phyloP scores from a whole-genome alignment of 257 asterid genomes.

The Rhazya stricta region DNA sequence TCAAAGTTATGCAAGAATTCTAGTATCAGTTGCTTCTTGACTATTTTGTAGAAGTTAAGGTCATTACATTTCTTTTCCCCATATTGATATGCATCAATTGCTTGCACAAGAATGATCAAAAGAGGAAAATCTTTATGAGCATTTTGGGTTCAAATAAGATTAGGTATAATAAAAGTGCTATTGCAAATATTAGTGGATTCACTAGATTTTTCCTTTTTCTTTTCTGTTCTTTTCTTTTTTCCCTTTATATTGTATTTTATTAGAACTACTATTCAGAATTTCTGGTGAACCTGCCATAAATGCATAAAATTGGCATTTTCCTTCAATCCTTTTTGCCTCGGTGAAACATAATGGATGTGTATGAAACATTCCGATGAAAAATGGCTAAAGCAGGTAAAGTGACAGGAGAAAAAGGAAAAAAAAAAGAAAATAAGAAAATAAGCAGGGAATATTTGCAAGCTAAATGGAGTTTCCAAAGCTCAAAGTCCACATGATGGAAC shows the following conservation, averaged over 20 bases:
- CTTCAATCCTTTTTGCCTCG: background rate
- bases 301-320: background rate
- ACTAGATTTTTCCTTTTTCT: no score
- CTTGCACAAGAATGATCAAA: no score
- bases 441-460: no score
- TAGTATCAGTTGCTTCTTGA: no score
- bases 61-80: no score
- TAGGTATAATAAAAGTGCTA: background rate
- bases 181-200: background rate
- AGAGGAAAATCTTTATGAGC: background rate
- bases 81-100: background rate
- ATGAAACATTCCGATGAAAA: background rate
- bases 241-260: no score
- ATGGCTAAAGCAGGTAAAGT: background rate
- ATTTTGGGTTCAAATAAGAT: background rate
- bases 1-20: no score
- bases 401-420: background rate
- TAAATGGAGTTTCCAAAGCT: background rate
- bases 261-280: conserved; percentile 3
- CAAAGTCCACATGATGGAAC: background rate
- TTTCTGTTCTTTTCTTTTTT: no score
- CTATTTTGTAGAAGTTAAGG: no score
- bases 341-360: background rate
- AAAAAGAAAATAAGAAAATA: no score
- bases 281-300: background rate